Conservation (phyloP, 1,284 basidiomycete genomes). For the Trametes versicolor region DNA sequence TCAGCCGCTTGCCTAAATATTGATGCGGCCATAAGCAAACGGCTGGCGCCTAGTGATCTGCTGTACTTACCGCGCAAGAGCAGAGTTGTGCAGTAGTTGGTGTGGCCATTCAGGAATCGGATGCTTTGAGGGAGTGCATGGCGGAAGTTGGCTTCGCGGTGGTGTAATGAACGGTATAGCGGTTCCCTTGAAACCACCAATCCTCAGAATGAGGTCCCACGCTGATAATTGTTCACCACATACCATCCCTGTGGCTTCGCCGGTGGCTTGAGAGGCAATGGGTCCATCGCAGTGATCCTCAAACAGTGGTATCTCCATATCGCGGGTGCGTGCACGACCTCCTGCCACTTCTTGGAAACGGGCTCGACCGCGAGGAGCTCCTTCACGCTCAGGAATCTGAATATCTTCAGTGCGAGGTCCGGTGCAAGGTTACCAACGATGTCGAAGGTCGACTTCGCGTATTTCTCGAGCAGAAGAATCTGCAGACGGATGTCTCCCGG, state of each 20-base stretch:
- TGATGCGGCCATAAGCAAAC: background rate
- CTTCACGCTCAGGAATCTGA: conserved; percentile 70
- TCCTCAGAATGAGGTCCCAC: background rate
- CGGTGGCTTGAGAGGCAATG: conserved; percentile 70
- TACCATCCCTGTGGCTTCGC: conserved; percentile 77
- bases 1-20: conserved; percentile 70
- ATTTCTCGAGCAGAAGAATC: conserved; percentile 85
- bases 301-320: conserved; percentile 85
- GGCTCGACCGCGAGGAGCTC: conserved; percentile 71
- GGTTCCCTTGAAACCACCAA: conserved; percentile 61
- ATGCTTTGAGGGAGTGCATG: conserved; percentile 81
- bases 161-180: conserved; percentile 84
- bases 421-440: conserved; percentile 80
- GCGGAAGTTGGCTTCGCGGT: conserved; percentile 88
- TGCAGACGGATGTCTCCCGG: conserved; percentile 82
- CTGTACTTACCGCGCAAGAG: conserved; percentile 67
- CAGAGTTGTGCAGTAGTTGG: conserved; percentile 88
- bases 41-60: background rate
- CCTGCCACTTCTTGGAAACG: conserved; percentile 81
- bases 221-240: conserved; percentile 25
- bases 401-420: conserved; percentile 70
- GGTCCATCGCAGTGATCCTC: conserved; percentile 78
- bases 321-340: conserved; percentile 72
- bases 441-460: conserved; percentile 83
- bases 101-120: conserved; percentile 84